phyloP scores from a whole-genome alignment of 805 yeast species.

The Candida maris region DNA sequence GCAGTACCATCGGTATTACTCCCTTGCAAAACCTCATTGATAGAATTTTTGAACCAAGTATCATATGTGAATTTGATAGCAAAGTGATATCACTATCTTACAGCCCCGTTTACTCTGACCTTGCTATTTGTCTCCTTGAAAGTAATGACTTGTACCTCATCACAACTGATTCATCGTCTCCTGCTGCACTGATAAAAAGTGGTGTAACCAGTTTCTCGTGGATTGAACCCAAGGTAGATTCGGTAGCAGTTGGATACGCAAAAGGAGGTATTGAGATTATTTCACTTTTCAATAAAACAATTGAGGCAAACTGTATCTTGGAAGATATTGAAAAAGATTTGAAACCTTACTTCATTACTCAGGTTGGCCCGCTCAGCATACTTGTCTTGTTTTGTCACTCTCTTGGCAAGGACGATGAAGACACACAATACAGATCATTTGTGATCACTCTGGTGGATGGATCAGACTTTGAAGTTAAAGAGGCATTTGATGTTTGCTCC shows the following conservation, averaged over 20 bases:
- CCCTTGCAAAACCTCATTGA: conserved; percentile 3
- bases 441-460: conserved; percentile 4
- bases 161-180: not conserved
- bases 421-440: conserved; percentile 10
- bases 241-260: conserved; percentile 4
- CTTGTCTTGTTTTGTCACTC: conserved; percentile 14
- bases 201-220: conserved; percentile 11
- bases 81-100: conserved; percentile 2
- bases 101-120: conserved; percentile 6
- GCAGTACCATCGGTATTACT: conserved; percentile 3
- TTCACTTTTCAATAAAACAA: conserved; percentile 3
- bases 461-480: conserved; percentile 14
- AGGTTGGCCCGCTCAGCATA: conserved; percentile 8
- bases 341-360: conserved; percentile 7
- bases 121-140: conserved; percentile 7
- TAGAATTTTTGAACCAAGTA: conserved; percentile 1
- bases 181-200: conserved; percentile 2
- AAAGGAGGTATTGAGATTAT: conserved; percentile 7
- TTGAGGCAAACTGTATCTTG: not conserved
- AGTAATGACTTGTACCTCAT: conserved; percentile 11
- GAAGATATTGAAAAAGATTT: conserved; percentile 9
- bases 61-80: conserved; percentile 1
- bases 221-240: conserved; percentile 3
- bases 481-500: conserved; percentile 30
- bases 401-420: conserved; percentile 13